phyloP scores from a whole-genome alignment of 768 basidiomycete species.

The Mrakia hoshinonis region DNA sequence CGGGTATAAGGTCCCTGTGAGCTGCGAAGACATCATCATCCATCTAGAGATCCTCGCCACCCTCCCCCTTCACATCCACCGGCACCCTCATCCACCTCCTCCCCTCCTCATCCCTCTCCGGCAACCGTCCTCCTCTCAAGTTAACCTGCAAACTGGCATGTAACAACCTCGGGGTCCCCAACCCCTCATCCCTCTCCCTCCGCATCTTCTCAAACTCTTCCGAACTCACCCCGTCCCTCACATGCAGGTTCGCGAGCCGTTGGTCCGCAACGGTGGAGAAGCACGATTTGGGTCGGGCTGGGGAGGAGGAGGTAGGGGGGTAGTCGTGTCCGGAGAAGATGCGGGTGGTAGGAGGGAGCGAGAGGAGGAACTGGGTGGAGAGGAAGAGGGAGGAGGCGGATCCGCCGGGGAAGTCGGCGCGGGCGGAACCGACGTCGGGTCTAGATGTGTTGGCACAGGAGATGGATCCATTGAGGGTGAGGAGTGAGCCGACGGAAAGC shows the following conservation, averaged over 20 bases:
- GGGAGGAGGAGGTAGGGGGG: slow-evolving; percentile 11
- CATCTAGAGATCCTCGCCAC: neutral
- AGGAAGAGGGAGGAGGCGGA: slow-evolving; percentile 32
- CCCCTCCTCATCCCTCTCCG: slow-evolving; percentile 6
- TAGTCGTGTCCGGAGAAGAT: slow-evolving; percentile 37
- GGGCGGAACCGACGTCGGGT: slow-evolving; percentile 36
- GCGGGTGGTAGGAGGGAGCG: slow-evolving; percentile 31
- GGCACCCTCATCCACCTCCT: slow-evolving; percentile 19
- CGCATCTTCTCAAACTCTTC: slow-evolving; percentile 34
- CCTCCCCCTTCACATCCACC: neutral
- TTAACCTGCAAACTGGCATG: slow-evolving; percentile 36
- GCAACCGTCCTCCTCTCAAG: slow-evolving; percentile 15
- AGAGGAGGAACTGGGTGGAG: slow-evolving; percentile 33
- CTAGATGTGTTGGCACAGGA: slow-evolving; percentile 8
- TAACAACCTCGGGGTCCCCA: slow-evolving; percentile 34
- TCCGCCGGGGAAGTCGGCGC: slow-evolving; percentile 37
- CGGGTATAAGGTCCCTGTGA: no score
- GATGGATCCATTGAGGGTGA: no score
- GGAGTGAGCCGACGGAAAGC: neutral
- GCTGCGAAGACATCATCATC: neutral
- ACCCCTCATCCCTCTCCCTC: slow-evolving; percentile 30
- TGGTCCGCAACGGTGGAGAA: slow-evolving; percentile 35
- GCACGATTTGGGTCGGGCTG: slow-evolving; percentile 31
- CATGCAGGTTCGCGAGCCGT: slow-evolving; percentile 32
- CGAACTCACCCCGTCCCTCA: slow-evolving; percentile 26